phyloP scores from a whole-genome alignment of 2,329 filamentous ascomycete genomes.

The Microcyclospora pomicola region DNA sequence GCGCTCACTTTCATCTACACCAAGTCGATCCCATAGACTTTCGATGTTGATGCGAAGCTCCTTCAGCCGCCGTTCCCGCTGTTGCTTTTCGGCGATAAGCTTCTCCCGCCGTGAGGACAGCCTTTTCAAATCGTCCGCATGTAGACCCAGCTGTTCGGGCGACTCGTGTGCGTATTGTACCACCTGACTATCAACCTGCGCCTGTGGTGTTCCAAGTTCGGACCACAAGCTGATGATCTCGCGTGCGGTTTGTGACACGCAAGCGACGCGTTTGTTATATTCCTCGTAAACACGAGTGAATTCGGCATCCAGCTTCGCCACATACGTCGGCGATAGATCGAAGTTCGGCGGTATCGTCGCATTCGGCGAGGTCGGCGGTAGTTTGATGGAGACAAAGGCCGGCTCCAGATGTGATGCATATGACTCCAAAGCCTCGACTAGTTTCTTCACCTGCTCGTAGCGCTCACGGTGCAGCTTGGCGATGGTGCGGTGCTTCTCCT shows the following conservation, averaged over 20 bases:
- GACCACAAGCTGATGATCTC: slow-evolving; percentile 92
- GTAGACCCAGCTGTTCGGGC: slow-evolving; percentile 85
- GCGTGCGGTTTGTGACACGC: slow-evolving; percentile 61
- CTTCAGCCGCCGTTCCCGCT: slow-evolving; percentile 61
- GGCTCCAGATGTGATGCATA: slow-evolving; percentile 93
- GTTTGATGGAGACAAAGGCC: slow-evolving; percentile 68
- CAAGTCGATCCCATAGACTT: slow-evolving; percentile 74
- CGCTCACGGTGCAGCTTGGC: slow-evolving; percentile 76
- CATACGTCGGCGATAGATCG: slow-evolving; percentile 82
- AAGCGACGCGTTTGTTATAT: slow-evolving; percentile 68
- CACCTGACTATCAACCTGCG: slow-evolving; percentile 75
- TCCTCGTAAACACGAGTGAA: slow-evolving; percentile 95
- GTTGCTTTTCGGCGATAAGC: slow-evolving; percentile 75
- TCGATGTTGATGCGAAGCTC: slow-evolving; percentile 71
- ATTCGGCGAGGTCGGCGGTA: slow-evolving; percentile 69
- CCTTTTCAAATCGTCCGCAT: slow-evolving; percentile 67
- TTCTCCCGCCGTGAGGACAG: slow-evolving; percentile 66
- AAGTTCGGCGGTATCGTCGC: slow-evolving; percentile 69
- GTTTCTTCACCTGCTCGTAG: slow-evolving; percentile 91
- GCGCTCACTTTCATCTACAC: slow-evolving; percentile 67
- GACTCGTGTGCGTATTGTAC: slow-evolving; percentile 81
- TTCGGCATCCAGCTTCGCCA: slow-evolving; percentile 73
- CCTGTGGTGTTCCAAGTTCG: slow-evolving; percentile 85
- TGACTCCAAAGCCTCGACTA: slow-evolving; percentile 83
- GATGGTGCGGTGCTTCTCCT: slow-evolving; percentile 73